Conservation (phyloP, 2,329 filamentous ascomycete species). For the Pseudomassariella vexata region DNA sequence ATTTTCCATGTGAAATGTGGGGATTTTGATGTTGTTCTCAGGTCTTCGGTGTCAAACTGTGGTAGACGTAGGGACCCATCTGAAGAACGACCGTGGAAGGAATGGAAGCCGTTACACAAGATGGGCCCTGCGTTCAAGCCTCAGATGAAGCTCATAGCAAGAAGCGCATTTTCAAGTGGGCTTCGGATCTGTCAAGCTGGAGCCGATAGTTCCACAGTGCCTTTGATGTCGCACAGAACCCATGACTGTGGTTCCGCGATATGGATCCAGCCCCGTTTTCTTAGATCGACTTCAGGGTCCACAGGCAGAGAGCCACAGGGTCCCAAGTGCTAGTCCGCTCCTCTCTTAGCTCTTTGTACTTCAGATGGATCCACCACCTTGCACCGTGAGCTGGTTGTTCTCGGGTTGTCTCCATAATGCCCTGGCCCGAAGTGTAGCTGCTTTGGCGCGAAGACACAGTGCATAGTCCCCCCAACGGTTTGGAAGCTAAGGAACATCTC, state of each 20-base stretch:
- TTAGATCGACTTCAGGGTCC: constrained; percentile 14
- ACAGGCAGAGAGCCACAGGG: too few relatives aligned
- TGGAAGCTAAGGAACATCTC: too few relatives aligned
- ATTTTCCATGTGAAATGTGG: constrained; percentile 3
- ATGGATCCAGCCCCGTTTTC: constrained; percentile 10
- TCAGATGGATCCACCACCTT: background rate
- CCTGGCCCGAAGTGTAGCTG: constrained; percentile 5
- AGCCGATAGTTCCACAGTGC: too few relatives aligned
- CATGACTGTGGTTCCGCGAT: constrained; percentile 15
- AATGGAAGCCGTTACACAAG: constrained; percentile 2
- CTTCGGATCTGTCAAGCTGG: too few relatives aligned
- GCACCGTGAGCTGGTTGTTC: constrained; percentile 6
- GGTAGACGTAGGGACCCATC: constrained; percentile 4
- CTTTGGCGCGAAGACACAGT: too few relatives aligned
- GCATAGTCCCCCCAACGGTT: too few relatives aligned
- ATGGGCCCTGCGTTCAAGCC: too few relatives aligned
- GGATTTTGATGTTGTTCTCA: background rate
- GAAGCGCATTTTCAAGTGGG: too few relatives aligned
- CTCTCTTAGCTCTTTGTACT: constrained; percentile 2
- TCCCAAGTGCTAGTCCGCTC: too few relatives aligned
- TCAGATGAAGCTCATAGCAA: too few relatives aligned
- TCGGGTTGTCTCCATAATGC: constrained; percentile 9
- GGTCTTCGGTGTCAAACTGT: too few relatives aligned
- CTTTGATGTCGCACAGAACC: constrained; percentile 22
- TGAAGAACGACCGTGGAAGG: constrained; percentile 4